Conservation (phyloP, 108 stramenopile species). For the Parmales sp. region DNA sequence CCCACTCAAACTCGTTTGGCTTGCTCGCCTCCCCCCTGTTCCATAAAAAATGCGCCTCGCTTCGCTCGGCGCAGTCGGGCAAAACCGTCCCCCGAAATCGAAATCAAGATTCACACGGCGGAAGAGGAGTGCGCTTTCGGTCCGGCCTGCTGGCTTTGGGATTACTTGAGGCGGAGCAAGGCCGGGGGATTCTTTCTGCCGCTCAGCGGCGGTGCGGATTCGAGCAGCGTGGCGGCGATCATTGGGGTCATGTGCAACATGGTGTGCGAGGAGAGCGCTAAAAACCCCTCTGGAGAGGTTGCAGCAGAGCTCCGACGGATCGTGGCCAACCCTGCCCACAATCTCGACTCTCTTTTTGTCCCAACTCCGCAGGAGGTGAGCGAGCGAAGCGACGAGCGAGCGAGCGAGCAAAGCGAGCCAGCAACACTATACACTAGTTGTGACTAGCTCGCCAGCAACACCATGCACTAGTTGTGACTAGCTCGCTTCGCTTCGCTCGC, state of each 20-base stretch:
- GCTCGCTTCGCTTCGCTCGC: no score
- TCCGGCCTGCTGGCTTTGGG: slow-evolving; percentile 99
- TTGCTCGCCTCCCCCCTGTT: no score
- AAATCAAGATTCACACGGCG: slow-evolving; percentile 42
- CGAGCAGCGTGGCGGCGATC: slow-evolving; percentile 81
- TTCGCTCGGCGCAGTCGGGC: no score
- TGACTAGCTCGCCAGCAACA: no score
- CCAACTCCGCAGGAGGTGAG: slow-evolving; percentile 50
- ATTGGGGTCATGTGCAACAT: slow-evolving; percentile 91
- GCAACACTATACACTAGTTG: no score
- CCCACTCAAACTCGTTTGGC: no score
- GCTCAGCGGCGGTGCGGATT: slow-evolving; percentile 91
- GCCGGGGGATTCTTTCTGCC: slow-evolving; percentile 92
- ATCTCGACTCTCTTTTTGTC: no score
- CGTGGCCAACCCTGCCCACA: slow-evolving; percentile 30
- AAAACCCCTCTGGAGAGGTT: slow-evolving; percentile 42
- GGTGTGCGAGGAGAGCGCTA: slow-evolving; percentile 54
- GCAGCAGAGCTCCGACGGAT: slow-evolving; percentile 40
- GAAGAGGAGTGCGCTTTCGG: slow-evolving; percentile 96
- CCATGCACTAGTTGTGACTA: no score
- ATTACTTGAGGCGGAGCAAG: slow-evolving; percentile 84
- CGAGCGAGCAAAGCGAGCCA: no score
- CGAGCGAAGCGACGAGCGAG: no score
- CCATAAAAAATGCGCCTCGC: no score
- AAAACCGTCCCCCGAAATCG: slow-evolving; percentile 12